Base-by-base conservation (phyloP, 176 grass and related monocot species). In the Paspalum notatum region DNA sequence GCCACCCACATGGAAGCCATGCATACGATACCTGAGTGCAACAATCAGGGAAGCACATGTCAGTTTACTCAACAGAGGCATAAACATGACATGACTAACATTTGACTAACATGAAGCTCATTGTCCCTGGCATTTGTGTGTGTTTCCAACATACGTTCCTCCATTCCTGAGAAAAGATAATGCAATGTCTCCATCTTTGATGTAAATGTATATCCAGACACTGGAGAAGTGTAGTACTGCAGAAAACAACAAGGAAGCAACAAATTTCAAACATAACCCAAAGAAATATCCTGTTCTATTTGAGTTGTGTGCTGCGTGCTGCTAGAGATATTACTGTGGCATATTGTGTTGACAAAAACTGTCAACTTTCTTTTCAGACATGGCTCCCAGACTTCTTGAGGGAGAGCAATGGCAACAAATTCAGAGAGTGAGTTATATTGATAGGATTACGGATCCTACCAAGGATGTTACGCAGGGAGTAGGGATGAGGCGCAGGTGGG, bases 141-240 rank as follows among this genome's bases (percentile, higher is more conserved):
- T 2, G 62, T 64, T n/a, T 87, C 66, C 65, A 85, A 61, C 39
- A 75, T 26, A 10, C 32, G 67, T 55, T 85, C 85, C 12, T 87
- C 85, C 78, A 85, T 69, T 77, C 84, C 73, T 0, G 82, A 82
- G 68, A 88, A 76, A 59, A 91, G 65, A 76, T 85, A 87, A 15
- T 72, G 22, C 62, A 91, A 39, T 54, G 82, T 68, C 67, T 84
- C 89, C 58, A 38, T 71, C 68, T 87, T 84, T n/a, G 85, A 68
- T 6, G 77, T 71, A 45, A 91, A 91, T 24, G 85, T 91, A n/a
- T 81, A 85, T 18, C 78, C 71, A 0, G 89, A 88, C 22, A 88
- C 32, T 39, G 89, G 85, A 8, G 77, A 91, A 71, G 59, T 91
- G 51, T 88, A 91, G 15, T 85, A 88, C 89, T 91, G 81, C 77